Conservation (phyloP, 2,329 filamentous ascomycete species). For the Colletotrichum liaoningense region DNA sequence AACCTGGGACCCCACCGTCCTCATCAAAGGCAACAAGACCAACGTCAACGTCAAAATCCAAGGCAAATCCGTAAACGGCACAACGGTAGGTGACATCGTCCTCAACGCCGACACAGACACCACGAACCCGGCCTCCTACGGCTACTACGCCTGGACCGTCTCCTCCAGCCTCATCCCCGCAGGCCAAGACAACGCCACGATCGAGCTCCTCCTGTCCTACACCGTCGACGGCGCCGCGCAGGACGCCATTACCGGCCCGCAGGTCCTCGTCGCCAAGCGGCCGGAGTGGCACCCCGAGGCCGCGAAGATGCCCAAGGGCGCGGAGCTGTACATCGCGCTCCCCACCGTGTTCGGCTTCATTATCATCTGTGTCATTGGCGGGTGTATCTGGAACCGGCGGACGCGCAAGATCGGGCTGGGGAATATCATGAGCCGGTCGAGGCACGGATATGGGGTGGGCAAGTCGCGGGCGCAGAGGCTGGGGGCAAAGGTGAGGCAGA, state of each 20-base stretch:
- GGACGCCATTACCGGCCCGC: conserved; percentile 51
- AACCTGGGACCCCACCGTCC: conserved; percentile 67
- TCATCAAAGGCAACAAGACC: conserved; percentile 54
- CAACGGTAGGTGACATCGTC: conserved; percentile 39
- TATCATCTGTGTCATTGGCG: conserved; percentile 61
- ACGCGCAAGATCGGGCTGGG: conserved; percentile 62
- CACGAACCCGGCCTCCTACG: conserved; percentile 39
- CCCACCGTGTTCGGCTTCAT: conserved; percentile 62
- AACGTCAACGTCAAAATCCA: conserved; percentile 44
- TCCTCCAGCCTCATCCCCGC: conserved; percentile 40
- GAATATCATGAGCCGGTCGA: conserved; percentile 61
- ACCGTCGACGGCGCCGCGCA: conserved; percentile 49
- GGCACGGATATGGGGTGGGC: conserved; percentile 58
- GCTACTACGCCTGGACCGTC: conserved; percentile 45
- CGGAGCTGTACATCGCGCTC: conserved; percentile 64
- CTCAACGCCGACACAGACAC: conserved; percentile 28
- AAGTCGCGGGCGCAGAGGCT: conserved; percentile 50
- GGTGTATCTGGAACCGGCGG: conserved; percentile 65
- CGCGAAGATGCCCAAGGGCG: conserved; percentile 47
- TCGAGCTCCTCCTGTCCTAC: conserved; percentile 42
- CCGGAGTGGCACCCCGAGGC: conserved; percentile 46
- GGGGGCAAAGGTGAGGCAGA: conserved; percentile 45
- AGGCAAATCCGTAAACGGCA: conserved; percentile 55
- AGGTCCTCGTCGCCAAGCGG: conserved; percentile 52
- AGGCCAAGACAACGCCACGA: conserved; percentile 43